Conservation (phyloP, 345 rosid species). For the Euphorbia lathyris region DNA sequence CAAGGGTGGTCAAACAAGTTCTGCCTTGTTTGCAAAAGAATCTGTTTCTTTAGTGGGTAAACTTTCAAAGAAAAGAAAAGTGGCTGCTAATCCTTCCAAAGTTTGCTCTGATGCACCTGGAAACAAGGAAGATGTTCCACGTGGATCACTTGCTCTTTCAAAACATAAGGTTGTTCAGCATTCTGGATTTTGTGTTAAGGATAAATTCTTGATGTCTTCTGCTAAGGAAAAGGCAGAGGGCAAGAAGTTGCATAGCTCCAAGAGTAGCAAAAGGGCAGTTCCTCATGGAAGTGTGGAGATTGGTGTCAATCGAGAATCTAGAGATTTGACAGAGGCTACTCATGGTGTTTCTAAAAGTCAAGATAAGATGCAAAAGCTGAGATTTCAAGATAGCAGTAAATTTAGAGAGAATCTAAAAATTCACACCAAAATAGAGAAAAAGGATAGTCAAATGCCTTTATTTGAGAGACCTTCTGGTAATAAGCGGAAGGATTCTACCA, state of each 20-base stretch:
- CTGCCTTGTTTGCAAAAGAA: conserved; percentile 25
- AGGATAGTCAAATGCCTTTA: neutral
- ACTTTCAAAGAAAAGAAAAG: conserved; percentile 32
- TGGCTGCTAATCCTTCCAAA: conserved; percentile 18
- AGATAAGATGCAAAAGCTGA: conserved; percentile 26
- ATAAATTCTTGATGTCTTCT: conserved; percentile 16
- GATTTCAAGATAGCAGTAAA: conserved; percentile 30
- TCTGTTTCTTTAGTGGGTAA: too few relatives aligned
- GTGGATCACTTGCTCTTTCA: conserved; percentile 4
- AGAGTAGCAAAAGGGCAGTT: conserved; percentile 19
- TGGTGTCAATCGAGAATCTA: conserved; percentile 27
- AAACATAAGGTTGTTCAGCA: conserved; percentile 24
- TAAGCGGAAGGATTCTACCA: too few relatives aligned
- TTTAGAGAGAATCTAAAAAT: conserved; percentile 22
- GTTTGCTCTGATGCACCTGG: conserved; percentile 11
- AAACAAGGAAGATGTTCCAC: conserved; percentile 17
- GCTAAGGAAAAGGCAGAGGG: conserved; percentile 31
- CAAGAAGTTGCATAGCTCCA: conserved; percentile 37
- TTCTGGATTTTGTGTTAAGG: conserved; percentile 16
- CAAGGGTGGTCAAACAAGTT: conserved; percentile 26
- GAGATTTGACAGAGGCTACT: conserved; percentile 21
- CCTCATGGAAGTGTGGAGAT: conserved; percentile 20
- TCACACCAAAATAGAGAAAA: conserved; percentile 24
- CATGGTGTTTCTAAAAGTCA: conserved; percentile 27
- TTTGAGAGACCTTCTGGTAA: conserved; percentile 23